These are phyloP conservation scores for Penicillium turbatum DNA, from an alignment of 495 filamentous ascomycete species.

Conservation along the genomic window DNA sequence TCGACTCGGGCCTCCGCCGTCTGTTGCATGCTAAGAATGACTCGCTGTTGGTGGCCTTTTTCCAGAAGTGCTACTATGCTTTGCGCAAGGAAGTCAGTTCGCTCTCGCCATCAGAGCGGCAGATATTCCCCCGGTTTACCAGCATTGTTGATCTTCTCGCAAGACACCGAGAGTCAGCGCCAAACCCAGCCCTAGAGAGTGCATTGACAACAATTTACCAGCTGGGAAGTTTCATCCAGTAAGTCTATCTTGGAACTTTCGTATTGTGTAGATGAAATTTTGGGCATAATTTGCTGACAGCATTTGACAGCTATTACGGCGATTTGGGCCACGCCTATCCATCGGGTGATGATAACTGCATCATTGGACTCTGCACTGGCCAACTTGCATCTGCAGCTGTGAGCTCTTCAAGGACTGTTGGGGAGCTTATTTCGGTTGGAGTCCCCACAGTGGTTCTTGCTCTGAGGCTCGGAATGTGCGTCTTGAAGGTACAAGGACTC, in stretches of 20 bases:
- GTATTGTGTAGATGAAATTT: neutral
- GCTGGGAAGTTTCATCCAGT: constrained; percentile 73
- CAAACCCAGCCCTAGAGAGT: constrained; percentile 60
- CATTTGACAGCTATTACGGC: constrained; percentile 36
- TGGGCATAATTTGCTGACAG: constrained; percentile 6
- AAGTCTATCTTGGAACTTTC: constrained; percentile 25
- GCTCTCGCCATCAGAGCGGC: constrained; percentile 55
- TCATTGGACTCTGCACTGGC: constrained; percentile 62
- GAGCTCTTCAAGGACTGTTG: constrained; percentile 61
- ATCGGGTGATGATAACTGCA: constrained; percentile 41
- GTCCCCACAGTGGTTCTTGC: constrained; percentile 69
- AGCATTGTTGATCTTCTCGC: constrained; percentile 68
- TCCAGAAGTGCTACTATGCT: constrained; percentile 57
- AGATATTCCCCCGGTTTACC: constrained; percentile 62
- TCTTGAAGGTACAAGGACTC: constrained; percentile 38
- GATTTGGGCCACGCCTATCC: constrained; percentile 51
- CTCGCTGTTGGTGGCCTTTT: constrained; percentile 59
- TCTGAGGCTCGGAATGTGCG: constrained; percentile 64
- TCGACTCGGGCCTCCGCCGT: constrained; percentile 60
- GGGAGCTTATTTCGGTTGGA: constrained; percentile 61
- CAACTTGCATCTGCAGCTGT: constrained; percentile 69
- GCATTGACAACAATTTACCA: constrained; percentile 67
- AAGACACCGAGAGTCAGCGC: constrained; percentile 53
- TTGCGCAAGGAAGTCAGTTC: constrained; percentile 60
- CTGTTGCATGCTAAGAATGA: constrained; percentile 61